Base-by-base conservation (phyloP, 371 early-diverging fungal species). In the Lichtheimia ramosa region DNA sequence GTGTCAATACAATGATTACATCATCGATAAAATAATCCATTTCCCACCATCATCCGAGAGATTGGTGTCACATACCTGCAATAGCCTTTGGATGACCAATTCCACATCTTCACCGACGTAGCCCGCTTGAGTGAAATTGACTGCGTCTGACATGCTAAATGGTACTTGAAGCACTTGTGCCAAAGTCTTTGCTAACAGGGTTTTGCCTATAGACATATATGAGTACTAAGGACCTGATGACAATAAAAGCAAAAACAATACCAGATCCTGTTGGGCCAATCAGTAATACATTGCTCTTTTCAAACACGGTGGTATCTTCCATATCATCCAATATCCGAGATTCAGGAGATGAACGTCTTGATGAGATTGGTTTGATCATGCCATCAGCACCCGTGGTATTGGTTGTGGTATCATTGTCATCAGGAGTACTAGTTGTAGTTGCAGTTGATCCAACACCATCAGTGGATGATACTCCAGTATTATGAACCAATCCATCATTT, bases 91-190 rank as follows among this genome's bases (percentile, higher is more conserved):
- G 48, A 96, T 92, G 20, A 92, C 92, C 20, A 86, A 68, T 67
- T 96, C 96, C 8, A 95, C 95, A 74, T 96, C 96, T 63, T 95
- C 96, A 41, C 96, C 96, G 12, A 95, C 96, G 69, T 96, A 96
- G 8, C 96, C 96, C 6, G 96, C 92, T 61, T 96, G 95, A 5
- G 96, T 96, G 62, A 95, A 88, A 20, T 94, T 91, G 5, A 94
- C 94, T 3, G 96, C 96, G 71, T 96, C 96, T 16, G 91, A 91
- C 80, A 94, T 89, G 1, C 93, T 91, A 64, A 93, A 94, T 3
- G 96, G 96, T 0, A 96, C 96, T 43, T 93, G 84, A 28, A 96
- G 83, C 2, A 93, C 77, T 58, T 93, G 85, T 15, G 96, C 95
- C 28, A 93, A 69, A 10, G 94, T 94, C 61, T 86, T 84, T 8